Evolutionary conservation across 2,329 filamentous ascomycete species (phyloP), one percentile per base, ranked within the genome.

Genomic region (Bipolaris victoriae): DNA sequence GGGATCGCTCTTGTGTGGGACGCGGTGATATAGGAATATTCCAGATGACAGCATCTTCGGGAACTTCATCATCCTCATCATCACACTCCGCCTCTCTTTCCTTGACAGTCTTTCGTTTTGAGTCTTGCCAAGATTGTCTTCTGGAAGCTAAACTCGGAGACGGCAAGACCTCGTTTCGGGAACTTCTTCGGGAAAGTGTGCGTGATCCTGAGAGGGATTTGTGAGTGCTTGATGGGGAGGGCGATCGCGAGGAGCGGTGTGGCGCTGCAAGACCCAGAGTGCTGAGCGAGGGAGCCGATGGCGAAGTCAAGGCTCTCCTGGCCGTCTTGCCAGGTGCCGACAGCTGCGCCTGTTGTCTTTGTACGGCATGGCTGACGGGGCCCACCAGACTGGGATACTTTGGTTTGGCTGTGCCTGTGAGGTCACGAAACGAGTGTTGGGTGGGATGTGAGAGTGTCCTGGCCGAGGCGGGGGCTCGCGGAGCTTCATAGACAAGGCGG

Each of bases 11-110:
- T 47, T 70, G 69, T 2, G 67, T 67, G 36, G 75, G 74, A 22
- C 78, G 76, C 18, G 91, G 91, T 0, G 90, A 93, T 44, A 95
- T 86, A 5, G 91, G 91, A 2, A 95, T 88, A 63, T 95, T 95
- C 77, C 91, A 90, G 45, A 95, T 84, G 50, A 92, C 83, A 22
- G 90, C 84, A 52, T 91, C 90, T 24, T 93, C 90, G 0, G 91
- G 91, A 29, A 95, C 88, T 55, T 84, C 83, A 60, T 91, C 86
- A 44, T 71, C 71, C 52, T 86, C 88, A 52, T 92, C 89, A 64
- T 93, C 89, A 65, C 91, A 93, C 70, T 94, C 90, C 52, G 86
- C 84, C 72, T 95, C 91, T 50, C 92, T 80, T 67, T 93, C 86
- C 58, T 87, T 78, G 1, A 85, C 82, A 0, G 88, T 86, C 74